Conservation (phyloP, 345 rosid genomes). For the Draba incana region DNA sequence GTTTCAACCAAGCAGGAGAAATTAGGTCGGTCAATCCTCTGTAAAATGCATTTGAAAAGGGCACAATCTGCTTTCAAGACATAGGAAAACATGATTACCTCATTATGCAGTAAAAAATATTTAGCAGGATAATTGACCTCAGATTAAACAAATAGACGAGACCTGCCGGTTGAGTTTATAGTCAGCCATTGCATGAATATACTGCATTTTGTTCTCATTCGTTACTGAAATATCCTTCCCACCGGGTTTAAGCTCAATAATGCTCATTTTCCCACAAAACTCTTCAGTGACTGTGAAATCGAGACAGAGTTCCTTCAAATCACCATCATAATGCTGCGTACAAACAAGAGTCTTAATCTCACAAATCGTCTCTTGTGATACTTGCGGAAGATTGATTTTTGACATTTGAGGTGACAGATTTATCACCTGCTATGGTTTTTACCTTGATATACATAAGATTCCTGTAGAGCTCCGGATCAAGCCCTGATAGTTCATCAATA, state of each 20-base stretch:
- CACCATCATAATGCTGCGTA: slow-evolving; percentile 85
- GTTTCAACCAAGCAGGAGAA: slow-evolving; percentile 89
- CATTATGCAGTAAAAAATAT: neutral
- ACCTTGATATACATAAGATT: slow-evolving; percentile 97
- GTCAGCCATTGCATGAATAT: slow-evolving; percentile 97
- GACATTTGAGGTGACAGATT: slow-evolving; percentile 14
- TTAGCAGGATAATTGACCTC: slow-evolving; percentile 15
- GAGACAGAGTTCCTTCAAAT: slow-evolving; percentile 78
- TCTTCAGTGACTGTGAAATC: slow-evolving; percentile 96
- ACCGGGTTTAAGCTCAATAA: slow-evolving; percentile 84
- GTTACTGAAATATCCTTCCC: slow-evolving; percentile 81
- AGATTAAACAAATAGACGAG: slow-evolving; percentile 24
- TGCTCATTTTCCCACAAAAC: slow-evolving; percentile 68
- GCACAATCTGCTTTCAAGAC: slow-evolving; percentile 69
- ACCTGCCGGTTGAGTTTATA: slow-evolving; percentile 97
- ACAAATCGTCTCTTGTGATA: slow-evolving; percentile 25
- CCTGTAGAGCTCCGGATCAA: slow-evolving; percentile 93
- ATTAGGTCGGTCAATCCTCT: slow-evolving; percentile 89
- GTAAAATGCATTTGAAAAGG: slow-evolving; percentile 94
- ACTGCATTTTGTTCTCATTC: slow-evolving; percentile 96
- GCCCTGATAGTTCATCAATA: slow-evolving; percentile 92
- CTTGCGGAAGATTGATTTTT: slow-evolving; percentile 23
- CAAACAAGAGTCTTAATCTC: slow-evolving; percentile 24
- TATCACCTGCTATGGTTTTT: slow-evolving; percentile 42
- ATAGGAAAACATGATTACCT: slow-evolving; percentile 29